Conservation (phyloP, 495 filamentous ascomycete species). For the Jackrogersella multiformis region DNA sequence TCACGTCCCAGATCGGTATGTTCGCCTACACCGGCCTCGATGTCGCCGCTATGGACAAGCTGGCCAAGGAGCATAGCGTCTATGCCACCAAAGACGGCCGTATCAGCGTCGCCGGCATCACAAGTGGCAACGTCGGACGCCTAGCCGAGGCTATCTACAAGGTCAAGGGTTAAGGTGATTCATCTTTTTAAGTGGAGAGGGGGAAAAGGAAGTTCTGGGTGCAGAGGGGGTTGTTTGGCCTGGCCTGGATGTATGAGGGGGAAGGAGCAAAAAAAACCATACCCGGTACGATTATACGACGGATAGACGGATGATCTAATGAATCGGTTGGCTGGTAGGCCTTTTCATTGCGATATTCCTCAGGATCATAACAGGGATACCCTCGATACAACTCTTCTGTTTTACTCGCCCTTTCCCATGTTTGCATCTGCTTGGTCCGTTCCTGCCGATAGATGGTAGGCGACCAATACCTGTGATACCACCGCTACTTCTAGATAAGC, state of each 20-base stretch:
- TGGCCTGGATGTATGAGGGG: slow-evolving; percentile 16
- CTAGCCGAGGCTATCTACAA: slow-evolving; percentile 96
- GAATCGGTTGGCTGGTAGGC: slow-evolving; percentile 14
- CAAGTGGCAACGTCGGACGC: slow-evolving; percentile 87
- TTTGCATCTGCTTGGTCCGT: slow-evolving; percentile 17
- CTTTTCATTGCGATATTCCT: slow-evolving; percentile 18
- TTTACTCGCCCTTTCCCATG: slow-evolving; percentile 1
- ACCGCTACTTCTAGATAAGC: slow-evolving; percentile 16
- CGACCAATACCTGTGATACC: slow-evolving; percentile 27
- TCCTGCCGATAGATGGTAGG: slow-evolving; percentile 6
- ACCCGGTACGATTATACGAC: slow-evolving; percentile 29
- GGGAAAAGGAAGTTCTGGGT: background rate
- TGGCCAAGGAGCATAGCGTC: slow-evolving; percentile 97
- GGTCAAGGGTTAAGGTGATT: slow-evolving; percentile 67
- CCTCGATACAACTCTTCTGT: slow-evolving; percentile 12
- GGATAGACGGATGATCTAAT: slow-evolving; percentile 33
- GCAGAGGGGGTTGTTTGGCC: background rate
- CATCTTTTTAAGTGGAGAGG: slow-evolving; percentile 8
- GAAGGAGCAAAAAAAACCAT: slow-evolving; percentile 12
- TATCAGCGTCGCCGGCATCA: slow-evolving; percentile 98
- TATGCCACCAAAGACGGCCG: slow-evolving; percentile 97
- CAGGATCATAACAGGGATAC: background rate
- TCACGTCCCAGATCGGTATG: slow-evolving; percentile 99
- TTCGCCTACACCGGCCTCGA: slow-evolving; percentile 97
- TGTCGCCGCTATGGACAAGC: slow-evolving; percentile 88